A percentile compares a stretch with the other conserved stretches of the same genome.
Conservation (phyloP, 192 early-diverging fungal species). For the Chytriomyces sp. region DNA sequence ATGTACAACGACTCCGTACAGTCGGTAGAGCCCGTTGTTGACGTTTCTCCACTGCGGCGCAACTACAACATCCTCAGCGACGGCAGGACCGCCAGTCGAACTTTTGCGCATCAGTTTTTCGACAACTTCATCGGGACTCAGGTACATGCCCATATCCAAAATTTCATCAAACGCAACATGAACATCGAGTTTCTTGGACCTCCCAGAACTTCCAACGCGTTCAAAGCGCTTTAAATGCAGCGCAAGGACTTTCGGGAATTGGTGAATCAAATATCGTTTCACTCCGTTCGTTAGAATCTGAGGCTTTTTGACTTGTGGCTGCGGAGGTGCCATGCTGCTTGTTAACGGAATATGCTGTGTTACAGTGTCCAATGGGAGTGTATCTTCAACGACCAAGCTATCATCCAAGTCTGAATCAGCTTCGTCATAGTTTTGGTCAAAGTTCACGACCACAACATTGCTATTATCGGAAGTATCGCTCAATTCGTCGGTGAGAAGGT, state of each 20-base stretch:
- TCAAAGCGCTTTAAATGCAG: conserved; percentile 56
- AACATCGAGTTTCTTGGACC: conserved; percentile 47
- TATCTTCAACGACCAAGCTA: too few species aligned
- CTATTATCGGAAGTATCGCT: too few species aligned
- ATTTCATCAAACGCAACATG: conserved; percentile 46
- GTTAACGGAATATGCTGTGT: too few species aligned
- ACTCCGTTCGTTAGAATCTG: conserved; percentile 37
- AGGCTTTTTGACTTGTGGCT: not conserved
- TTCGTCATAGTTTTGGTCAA: too few species aligned
- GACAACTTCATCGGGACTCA: conserved; percentile 1
- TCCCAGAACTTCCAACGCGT: conserved; percentile 33
- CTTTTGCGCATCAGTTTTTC: too few species aligned
- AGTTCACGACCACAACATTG: too few species aligned
- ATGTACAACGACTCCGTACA: not conserved
- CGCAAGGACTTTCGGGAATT: conserved; percentile 46
- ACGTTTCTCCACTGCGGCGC: not conserved
- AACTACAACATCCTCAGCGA: too few species aligned
- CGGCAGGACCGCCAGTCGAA: too few species aligned
- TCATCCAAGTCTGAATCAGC: too few species aligned
- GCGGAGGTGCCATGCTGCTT: too few species aligned
- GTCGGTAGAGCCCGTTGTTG: conserved; percentile 19
- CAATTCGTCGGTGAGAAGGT: too few species aligned
- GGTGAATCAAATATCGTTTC: conserved; percentile 55
- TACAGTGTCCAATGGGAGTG: too few species aligned
- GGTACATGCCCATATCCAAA: conserved; percentile 43